Conservation (phyloP, 1,284 basidiomycete species). For the Ganoderma meredithae region DNA sequence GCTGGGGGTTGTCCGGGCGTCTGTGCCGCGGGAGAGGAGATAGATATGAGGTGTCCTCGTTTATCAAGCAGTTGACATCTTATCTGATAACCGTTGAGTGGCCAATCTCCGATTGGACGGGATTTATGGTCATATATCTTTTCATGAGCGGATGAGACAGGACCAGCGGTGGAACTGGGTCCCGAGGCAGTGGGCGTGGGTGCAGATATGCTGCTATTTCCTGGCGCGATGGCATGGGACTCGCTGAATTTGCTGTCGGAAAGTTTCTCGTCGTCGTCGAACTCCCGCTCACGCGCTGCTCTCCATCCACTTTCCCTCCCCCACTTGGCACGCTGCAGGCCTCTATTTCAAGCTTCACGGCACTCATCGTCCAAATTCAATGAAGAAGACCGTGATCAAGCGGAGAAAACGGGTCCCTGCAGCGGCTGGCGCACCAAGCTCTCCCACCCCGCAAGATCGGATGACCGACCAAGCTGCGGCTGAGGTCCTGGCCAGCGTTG, state of each 20-base stretch:
- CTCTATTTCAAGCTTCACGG: slow-evolving; percentile 99
- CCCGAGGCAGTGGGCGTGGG: slow-evolving; percentile 20
- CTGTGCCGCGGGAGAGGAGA: slow-evolving; percentile 13
- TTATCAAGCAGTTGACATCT: slow-evolving; percentile 31
- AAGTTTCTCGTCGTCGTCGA: not conserved
- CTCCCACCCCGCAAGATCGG: slow-evolving; percentile 48
- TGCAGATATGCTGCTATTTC: slow-evolving; percentile 9
- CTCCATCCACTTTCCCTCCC: slow-evolving; percentile 31
- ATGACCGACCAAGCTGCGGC: slow-evolving; percentile 86
- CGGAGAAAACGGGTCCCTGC: slow-evolving; percentile 95
- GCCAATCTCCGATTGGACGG: slow-evolving; percentile 29
- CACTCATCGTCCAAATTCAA: slow-evolving; percentile 94
- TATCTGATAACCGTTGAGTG: slow-evolving; percentile 32
- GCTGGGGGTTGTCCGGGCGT: slow-evolving; percentile 11
- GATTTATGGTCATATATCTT: slow-evolving; percentile 14
- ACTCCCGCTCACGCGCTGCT: slow-evolving; percentile 24
- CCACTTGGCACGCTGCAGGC: slow-evolving; percentile 54
- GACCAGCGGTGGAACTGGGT: slow-evolving; percentile 16
- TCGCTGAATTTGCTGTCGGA: slow-evolving; percentile 17
- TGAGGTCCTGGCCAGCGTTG: slow-evolving; percentile 82
- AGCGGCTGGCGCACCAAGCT: slow-evolving; percentile 50
- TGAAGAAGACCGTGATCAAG: slow-evolving; percentile 99
- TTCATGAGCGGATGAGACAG: slow-evolving; percentile 27
- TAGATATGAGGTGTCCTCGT: slow-evolving; percentile 22
- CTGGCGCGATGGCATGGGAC: slow-evolving; percentile 6